These are phyloP conservation scores for Leishmania arabica DNA, from an alignment of 208 protist genomes.

Conservation along the genomic window DNA sequence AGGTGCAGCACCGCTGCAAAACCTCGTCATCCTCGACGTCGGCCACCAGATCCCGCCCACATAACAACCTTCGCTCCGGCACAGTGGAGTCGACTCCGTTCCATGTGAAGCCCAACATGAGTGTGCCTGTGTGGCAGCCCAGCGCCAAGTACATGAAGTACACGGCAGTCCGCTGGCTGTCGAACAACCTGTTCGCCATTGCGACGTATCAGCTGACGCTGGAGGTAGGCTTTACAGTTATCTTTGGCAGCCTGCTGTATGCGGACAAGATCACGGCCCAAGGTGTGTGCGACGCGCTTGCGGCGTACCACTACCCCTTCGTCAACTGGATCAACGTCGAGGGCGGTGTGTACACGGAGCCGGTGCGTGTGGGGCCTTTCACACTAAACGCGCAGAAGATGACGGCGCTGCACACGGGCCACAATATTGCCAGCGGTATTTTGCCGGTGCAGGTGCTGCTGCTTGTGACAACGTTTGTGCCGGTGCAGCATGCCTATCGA, in stretches of 20 bases:
- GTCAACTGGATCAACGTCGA: conserved; percentile 50
- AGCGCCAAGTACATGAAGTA: conserved; percentile 45
- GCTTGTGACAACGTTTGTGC: conserved; percentile 45
- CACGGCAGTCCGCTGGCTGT: conserved; percentile 45
- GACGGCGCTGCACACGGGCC: conserved; percentile 60
- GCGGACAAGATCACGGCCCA: conserved; percentile 27
- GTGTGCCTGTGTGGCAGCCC: conserved; percentile 38
- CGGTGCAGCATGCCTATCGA: conserved; percentile 27
- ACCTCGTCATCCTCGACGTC: conserved; percentile 5
- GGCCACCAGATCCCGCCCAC: background rate
- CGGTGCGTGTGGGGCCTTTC: conserved; percentile 39
- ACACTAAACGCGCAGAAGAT: conserved; percentile 57
- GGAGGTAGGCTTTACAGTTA: conserved; percentile 46
- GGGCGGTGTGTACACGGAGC: conserved; percentile 44
- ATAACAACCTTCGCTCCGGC: conserved; percentile 24
- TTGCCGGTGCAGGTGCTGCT: conserved; percentile 65
- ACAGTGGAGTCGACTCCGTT: conserved; percentile 19
- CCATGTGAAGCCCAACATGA: conserved; percentile 30
- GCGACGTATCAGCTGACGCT: conserved; percentile 73
- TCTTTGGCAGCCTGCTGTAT: conserved; percentile 50
- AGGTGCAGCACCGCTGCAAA: conserved; percentile 19
- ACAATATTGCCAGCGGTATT: conserved; percentile 68
- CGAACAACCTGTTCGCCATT: conserved; percentile 56
- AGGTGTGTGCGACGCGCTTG: conserved; percentile 35
- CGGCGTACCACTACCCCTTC: conserved; percentile 54